Evolutionary conservation across 208 protist genomes (phyloP).

Genomic region (Zelonia costaricensis): DNA sequence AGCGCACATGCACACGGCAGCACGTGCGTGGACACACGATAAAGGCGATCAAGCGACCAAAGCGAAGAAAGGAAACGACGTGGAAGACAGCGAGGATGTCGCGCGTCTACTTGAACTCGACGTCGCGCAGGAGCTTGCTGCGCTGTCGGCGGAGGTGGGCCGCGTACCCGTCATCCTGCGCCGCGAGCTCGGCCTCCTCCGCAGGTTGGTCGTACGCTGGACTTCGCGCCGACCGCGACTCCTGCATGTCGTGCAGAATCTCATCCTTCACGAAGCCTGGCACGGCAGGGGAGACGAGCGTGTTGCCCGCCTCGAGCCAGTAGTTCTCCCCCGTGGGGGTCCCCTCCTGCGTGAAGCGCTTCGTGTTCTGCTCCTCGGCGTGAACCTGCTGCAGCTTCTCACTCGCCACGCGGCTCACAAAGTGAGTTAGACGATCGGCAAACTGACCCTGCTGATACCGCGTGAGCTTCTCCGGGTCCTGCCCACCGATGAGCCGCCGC

Average conservation of each 20-base stretch:
- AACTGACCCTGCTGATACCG: constrained; percentile 73
- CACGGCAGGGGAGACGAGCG: constrained; percentile 57
- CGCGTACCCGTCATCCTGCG: constrained; percentile 47
- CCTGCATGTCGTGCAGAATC: constrained; percentile 71
- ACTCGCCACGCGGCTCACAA: constrained; percentile 55
- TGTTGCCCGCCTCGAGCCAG: constrained; percentile 83
- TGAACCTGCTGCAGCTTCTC: constrained; percentile 54
- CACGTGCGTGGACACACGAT: too few species aligned
- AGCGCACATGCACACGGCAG: too few species aligned
- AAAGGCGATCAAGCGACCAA: too few species aligned
- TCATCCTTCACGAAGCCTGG: constrained; percentile 78
- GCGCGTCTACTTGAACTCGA: constrained; percentile 20
- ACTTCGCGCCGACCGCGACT: constrained; percentile 43
- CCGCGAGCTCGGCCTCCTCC: constrained; percentile 36
- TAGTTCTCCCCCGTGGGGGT: constrained; percentile 83
- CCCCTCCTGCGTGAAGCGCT: constrained; percentile 73
- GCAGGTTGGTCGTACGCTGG: constrained; percentile 59
- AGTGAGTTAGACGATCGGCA: constrained; percentile 51
- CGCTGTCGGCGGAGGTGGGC: constrained; percentile 62
- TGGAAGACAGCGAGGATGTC: too few species aligned
- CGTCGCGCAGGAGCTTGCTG: constrained; percentile 16
- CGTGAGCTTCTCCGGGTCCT: constrained; percentile 65
- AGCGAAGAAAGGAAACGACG: too few species aligned
- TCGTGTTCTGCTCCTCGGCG: constrained; percentile 52
- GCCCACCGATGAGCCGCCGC: constrained; percentile 50